Evolutionary conservation across 106 monocot genomes (phyloP), one percentile per base, ranked within the genome.

Genomic region (Dendrobium nobile): DNA sequence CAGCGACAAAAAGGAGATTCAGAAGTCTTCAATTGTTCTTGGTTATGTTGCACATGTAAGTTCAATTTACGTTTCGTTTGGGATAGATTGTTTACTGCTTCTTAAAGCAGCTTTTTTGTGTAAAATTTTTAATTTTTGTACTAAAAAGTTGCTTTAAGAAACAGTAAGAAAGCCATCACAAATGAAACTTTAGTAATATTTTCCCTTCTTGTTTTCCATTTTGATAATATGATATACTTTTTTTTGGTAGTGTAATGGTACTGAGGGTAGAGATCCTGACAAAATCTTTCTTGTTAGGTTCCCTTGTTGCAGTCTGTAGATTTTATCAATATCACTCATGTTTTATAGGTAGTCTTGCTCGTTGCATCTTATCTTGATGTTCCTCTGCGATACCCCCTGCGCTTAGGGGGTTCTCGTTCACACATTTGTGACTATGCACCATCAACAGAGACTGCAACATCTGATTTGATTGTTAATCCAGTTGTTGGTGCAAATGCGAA

Each of bases 21-120:
- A 93, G 86, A 91, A 77, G 33, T 91, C 95, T 77, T 89, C 99
- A 79, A 82, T 88, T 77, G 91, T 83, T 80, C 85, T 99, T 73
- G 99, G 99, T 73, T 99, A 91, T 90, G 83, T 88, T 79, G 95
- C 99, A n/a, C 95, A 95, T 91, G 99, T 99, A 88, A 90, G 99
- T 13, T 65, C 64, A 70, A 40, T 37, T n/a, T 31, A 31, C 31
- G 1, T 31, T 1, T 31, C 31, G 31, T 31, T 31, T 31, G 31
- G 31, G 31, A 31, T 31, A 31, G 31, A 1, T 31, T 31, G 31
- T 31, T 31, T 31, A 31, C 31, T 31, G 31, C 0, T 31, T 31
- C 31, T 31, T 31, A 31, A 31, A 31, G 31, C 31, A 31, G 31
- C 31, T 31, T 31, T 31, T 31, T 31, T 31, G 0, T 31, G 1